Percentiles rank a stretch among this genome's conserved stretches.
Conservation (phyloP, 176 grass and related monocot genomes). For the Oryza punctata region DNA sequence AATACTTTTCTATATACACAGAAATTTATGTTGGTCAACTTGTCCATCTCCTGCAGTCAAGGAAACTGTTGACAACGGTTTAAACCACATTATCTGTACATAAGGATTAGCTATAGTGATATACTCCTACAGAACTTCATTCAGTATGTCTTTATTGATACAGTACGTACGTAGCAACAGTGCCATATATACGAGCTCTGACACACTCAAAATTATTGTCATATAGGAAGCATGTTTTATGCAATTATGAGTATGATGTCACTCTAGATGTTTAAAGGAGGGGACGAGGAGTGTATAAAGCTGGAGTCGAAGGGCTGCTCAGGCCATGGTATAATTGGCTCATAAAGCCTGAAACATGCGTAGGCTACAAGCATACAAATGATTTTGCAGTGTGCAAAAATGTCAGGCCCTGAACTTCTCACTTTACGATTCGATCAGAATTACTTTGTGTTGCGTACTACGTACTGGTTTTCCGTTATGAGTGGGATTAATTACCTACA, state of each 20-base stretch:
- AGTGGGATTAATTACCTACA: too few relatives aligned
- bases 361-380: slow-evolving; percentile 38
- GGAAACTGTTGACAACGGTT: not conserved
- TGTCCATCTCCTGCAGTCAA: not conserved
- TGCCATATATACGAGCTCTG: slow-evolving; percentile 18
- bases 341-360: slow-evolving; percentile 51
- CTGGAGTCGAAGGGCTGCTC: slow-evolving; percentile 40
- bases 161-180: not conserved
- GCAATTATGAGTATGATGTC: slow-evolving; percentile 50
- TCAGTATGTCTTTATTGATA: not conserved
- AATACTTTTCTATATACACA: not conserved
- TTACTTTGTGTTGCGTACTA: too few relatives aligned
- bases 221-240: slow-evolving; percentile 37
- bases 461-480: too few relatives aligned
- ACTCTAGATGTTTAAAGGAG: slow-evolving; percentile 43
- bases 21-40: not conserved
- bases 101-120: not conserved
- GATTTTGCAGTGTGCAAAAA: slow-evolving; percentile 9
- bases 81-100: not conserved
- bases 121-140: not conserved
- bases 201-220: slow-evolving; percentile 31
- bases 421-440: not conserved
- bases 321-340: slow-evolving; percentile 43
- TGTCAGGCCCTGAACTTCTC: not conserved
- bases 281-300: slow-evolving; percentile 38